phyloP scores from a whole-genome alignment of 768 basidiomycete species.

The Suillus spraguei region DNA sequence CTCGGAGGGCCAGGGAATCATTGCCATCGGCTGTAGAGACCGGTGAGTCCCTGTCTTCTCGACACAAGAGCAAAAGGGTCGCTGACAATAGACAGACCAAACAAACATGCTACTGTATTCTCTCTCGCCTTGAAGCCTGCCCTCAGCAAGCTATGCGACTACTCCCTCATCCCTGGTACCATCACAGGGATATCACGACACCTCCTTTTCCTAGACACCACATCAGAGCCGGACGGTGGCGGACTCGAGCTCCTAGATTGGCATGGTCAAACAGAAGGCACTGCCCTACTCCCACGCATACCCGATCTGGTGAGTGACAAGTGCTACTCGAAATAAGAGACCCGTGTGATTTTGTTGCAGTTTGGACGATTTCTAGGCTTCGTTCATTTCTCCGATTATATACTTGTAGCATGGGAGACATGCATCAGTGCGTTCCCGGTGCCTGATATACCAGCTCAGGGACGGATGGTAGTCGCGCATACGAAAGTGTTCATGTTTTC shows the following conservation, averaged over 20 bases:
- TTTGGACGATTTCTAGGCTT: slow-evolving; percentile 31
- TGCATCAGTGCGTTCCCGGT: slow-evolving; percentile 30
- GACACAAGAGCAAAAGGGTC: neutral
- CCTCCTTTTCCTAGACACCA: slow-evolving; percentile 28
- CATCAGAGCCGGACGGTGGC: slow-evolving; percentile 16
- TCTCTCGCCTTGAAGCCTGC: slow-evolving; percentile 25
- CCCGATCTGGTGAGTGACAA: slow-evolving; percentile 24
- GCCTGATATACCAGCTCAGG: slow-evolving; percentile 25
- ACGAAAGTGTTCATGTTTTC: slow-evolving; percentile 30
- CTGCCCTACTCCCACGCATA: slow-evolving; percentile 25
- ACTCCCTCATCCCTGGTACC: slow-evolving; percentile 25
- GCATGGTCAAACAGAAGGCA: slow-evolving; percentile 26
- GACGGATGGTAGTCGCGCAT: slow-evolving; percentile 23
- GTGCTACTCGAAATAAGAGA: neutral
- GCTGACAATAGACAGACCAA: slow-evolving; percentile 14
- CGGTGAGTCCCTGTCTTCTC: slow-evolving; percentile 11
- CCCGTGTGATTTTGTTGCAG: slow-evolving; percentile 12
- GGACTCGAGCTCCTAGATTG: slow-evolving; percentile 33
- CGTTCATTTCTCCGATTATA: slow-evolving; percentile 22
- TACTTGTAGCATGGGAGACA: slow-evolving; percentile 31
- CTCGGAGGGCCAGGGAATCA: slow-evolving; percentile 16
- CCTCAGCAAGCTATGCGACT: slow-evolving; percentile 25
- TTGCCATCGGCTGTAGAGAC: slow-evolving; percentile 24
- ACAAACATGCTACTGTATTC: slow-evolving; percentile 21
- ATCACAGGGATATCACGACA: slow-evolving; percentile 27